These are phyloP conservation scores for Penicillium sp. DNA, from an alignment of 2,329 filamentous ascomycete genomes.

Conservation along the genomic window DNA sequence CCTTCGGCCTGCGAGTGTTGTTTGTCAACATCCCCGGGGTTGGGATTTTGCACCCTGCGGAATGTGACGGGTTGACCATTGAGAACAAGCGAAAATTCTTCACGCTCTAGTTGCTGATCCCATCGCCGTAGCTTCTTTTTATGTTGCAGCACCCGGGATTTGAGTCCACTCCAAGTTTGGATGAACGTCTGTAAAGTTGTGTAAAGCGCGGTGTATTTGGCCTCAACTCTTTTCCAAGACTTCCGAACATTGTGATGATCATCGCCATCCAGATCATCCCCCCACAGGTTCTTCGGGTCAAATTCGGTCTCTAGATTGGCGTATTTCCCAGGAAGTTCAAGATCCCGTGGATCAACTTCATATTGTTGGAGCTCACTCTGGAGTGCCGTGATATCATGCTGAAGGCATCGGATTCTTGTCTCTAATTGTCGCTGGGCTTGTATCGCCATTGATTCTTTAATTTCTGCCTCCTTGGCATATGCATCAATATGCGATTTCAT, in stretches of 20 bases:
- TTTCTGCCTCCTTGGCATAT: slow-evolving; percentile 23
- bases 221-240: slow-evolving; percentile 20
- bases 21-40: neutral
- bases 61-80: slow-evolving; percentile 30
- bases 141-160: slow-evolving; percentile 31
- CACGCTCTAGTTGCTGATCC: slow-evolving; percentile 28
- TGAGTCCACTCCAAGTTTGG: slow-evolving; percentile 29
- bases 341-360: slow-evolving; percentile 9
- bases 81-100: slow-evolving; percentile 32
- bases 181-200: slow-evolving; percentile 28
- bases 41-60: slow-evolving; percentile 18
- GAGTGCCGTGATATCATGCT: slow-evolving; percentile 21
- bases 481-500: slow-evolving; percentile 27
- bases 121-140: slow-evolving; percentile 34
- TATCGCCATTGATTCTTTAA: slow-evolving; percentile 17
- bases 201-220: slow-evolving; percentile 36
- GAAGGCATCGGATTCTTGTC: slow-evolving; percentile 21
- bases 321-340: slow-evolving; percentile 7
- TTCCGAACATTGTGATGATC: slow-evolving; percentile 14
- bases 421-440: slow-evolving; percentile 19
- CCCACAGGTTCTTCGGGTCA: slow-evolving; percentile 12
- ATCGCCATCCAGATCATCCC: slow-evolving; percentile 22
- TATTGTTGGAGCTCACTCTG: slow-evolving; percentile 21
- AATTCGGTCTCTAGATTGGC: slow-evolving; percentile 7
- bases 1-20: neutral